Conservation (phyloP, 2,329 filamentous ascomycete species). For the Trichoderma sp. region DNA sequence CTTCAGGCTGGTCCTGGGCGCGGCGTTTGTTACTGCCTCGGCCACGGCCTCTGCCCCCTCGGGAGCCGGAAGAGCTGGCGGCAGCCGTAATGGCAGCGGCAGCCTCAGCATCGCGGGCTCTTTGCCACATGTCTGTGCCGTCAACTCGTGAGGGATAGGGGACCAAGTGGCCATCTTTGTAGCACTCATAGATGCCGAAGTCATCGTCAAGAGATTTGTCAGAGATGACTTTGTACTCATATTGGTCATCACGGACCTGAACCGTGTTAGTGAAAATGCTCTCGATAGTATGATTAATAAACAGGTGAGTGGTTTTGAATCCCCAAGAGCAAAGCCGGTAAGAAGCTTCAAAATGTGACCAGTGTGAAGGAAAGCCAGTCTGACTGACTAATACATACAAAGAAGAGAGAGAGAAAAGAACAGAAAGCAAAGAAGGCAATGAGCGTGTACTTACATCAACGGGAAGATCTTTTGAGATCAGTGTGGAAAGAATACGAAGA, state of each 20-base stretch:
- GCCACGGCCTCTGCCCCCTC: conserved; percentile 38
- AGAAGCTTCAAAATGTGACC: background rate
- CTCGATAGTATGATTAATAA: background rate
- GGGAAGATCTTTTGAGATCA: conserved; percentile 51
- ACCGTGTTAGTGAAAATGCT: conserved; percentile 26
- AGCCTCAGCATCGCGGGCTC: conserved; percentile 44
- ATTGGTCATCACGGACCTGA: conserved; percentile 50
- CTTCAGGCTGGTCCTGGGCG: conserved; percentile 54
- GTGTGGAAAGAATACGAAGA: conserved; percentile 50
- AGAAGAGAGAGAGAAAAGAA: background rate
- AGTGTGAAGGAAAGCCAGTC: background rate
- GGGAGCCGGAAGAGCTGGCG: conserved; percentile 37
- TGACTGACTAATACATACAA: conserved; percentile 30
- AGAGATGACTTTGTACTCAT: conserved; percentile 50
- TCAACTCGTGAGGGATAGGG: conserved; percentile 51
- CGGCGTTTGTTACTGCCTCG: conserved; percentile 53
- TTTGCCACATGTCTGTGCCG: conserved; percentile 49
- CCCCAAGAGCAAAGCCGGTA: background rate
- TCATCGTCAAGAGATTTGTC: conserved; percentile 49
- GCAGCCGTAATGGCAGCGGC: conserved; percentile 40
- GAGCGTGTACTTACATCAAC: conserved; percentile 50
- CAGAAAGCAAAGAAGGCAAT: conserved; percentile 1
- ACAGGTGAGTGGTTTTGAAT: background rate
- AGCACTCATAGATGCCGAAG: conserved; percentile 49
- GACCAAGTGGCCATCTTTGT: conserved; percentile 48